A percentile compares a stretch with the other conserved stretches of the same genome.
Evolutionary conservation across 352 stramenopile genomes (phyloP).

Genomic region (Pythium dissimile): DNA sequence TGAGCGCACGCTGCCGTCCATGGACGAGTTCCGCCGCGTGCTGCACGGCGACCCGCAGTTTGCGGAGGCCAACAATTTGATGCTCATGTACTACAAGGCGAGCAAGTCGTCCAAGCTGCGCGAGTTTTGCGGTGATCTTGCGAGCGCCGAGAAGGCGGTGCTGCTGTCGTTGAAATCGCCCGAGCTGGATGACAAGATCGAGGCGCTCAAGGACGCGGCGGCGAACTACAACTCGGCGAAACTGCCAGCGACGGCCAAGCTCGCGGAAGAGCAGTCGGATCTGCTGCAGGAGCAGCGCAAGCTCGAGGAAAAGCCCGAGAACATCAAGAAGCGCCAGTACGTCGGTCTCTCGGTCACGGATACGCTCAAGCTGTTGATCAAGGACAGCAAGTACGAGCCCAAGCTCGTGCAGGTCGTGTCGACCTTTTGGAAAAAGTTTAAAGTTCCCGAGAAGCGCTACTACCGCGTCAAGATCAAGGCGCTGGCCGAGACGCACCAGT

Average conservation of each 20-base stretch:
- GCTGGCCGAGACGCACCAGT: constrained; percentile 80
- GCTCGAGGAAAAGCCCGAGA: constrained; percentile 76
- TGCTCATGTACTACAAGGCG: constrained; percentile 74
- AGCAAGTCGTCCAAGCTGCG: constrained; percentile 62
- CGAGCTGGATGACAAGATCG: constrained; percentile 64
- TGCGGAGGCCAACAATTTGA: constrained; percentile 65
- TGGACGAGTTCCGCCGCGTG: constrained; percentile 81
- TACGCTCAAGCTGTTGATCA: constrained; percentile 79
- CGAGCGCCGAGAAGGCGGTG: constrained; percentile 71
- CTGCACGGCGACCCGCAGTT: constrained; percentile 71
- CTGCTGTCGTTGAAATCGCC: constrained; percentile 62
- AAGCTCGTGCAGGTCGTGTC: constrained; percentile 69
- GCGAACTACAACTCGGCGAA: constrained; percentile 69
- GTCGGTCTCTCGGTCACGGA: constrained; percentile 83
- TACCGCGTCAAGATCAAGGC: constrained; percentile 91
- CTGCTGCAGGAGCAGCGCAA: constrained; percentile 84
- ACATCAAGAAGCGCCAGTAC: constrained; percentile 77
- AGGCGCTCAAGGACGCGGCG: constrained; percentile 59
- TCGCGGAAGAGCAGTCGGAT: constrained; percentile 85
- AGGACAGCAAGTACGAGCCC: constrained; percentile 77
- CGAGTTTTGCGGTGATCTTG: constrained; percentile 58
- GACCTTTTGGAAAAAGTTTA: constrained; percentile 84
- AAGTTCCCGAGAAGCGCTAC: constrained; percentile 88
- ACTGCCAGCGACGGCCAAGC: constrained; percentile 55
- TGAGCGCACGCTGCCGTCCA: constrained; percentile 70